phyloP scores from a whole-genome alignment of 2,329 filamentous ascomycete genomes.

The Orbilia quercus region DNA sequence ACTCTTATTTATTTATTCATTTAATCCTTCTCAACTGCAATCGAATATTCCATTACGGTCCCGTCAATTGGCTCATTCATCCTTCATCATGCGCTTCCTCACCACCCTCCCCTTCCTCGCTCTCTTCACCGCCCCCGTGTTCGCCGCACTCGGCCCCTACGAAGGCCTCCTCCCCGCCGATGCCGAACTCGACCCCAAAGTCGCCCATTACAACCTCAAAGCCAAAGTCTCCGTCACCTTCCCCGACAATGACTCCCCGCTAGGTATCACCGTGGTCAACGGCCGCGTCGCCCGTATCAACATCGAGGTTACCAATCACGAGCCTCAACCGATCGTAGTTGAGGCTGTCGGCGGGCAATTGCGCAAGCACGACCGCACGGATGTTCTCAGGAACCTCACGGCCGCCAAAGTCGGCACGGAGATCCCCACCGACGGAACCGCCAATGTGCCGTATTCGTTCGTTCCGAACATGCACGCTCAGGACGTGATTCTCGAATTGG shows the following conservation, averaged over 20 bases:
- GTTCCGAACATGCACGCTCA: slow-evolving; percentile 91
- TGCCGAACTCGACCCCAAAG: slow-evolving; percentile 15
- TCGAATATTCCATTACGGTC: no score
- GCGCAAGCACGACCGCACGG: slow-evolving; percentile 69
- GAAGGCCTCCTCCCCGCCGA: slow-evolving; percentile 57
- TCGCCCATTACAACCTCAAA: slow-evolving; percentile 67
- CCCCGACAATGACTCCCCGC: slow-evolving; percentile 71
- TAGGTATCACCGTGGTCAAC: slow-evolving; percentile 92
- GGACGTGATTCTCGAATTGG: slow-evolving; percentile 81
- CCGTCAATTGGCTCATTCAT: slow-evolving; percentile 15
- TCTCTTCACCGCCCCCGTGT: slow-evolving; percentile 54
- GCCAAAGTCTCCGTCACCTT: slow-evolving; percentile 74
- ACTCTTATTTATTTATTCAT: not conserved
- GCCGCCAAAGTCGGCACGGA: slow-evolving; percentile 64
- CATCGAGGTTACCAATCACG: slow-evolving; percentile 85
- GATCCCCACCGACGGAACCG: slow-evolving; percentile 65
- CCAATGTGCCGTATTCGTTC: slow-evolving; percentile 84
- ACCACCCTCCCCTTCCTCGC: slow-evolving; percentile 42
- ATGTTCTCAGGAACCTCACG: slow-evolving; percentile 85
- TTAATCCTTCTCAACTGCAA: not conserved
- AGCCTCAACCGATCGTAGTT: slow-evolving; percentile 78
- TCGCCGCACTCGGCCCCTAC: slow-evolving; percentile 33
- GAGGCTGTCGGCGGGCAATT: slow-evolving; percentile 81
- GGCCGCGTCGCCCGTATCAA: slow-evolving; percentile 84
- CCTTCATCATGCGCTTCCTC: slow-evolving; percentile 47